These are phyloP conservation scores for Fonsecaea pugnacius DNA, from an alignment of 2,329 filamentous ascomycete genomes.

Conservation along the genomic window DNA sequence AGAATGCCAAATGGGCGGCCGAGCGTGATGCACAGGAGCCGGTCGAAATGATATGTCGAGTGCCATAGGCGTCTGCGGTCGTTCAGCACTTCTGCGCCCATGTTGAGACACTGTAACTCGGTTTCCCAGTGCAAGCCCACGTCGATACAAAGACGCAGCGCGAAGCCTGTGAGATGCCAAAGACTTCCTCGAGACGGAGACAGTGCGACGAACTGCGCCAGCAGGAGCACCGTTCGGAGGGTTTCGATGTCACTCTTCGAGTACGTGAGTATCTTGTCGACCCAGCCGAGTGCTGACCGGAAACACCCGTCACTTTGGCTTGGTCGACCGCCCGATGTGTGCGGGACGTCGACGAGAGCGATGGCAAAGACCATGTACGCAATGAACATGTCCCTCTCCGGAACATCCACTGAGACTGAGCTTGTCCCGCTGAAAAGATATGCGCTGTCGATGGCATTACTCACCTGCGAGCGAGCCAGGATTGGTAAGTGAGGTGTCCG, in stretches of 20 bases:
- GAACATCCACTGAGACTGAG: slow-evolving; percentile 21
- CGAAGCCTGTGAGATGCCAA: slow-evolving; percentile 44
- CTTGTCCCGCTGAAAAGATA: slow-evolving; percentile 34
- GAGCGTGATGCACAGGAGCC: slow-evolving; percentile 47
- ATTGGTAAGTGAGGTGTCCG: slow-evolving; percentile 44
- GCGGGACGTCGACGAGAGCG: slow-evolving; percentile 40
- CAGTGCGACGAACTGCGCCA: slow-evolving; percentile 43
- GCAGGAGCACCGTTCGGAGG: slow-evolving; percentile 40
- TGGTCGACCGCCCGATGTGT: slow-evolving; percentile 36
- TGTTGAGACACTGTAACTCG: slow-evolving; percentile 34
- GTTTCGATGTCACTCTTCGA: slow-evolving; percentile 43
- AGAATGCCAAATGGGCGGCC: slow-evolving; percentile 48
- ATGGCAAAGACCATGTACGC: slow-evolving; percentile 45
- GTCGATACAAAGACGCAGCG: slow-evolving; percentile 43
- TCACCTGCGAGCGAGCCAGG: slow-evolving; percentile 38
- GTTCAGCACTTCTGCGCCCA: slow-evolving; percentile 37
- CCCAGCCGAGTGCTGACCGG: slow-evolving; percentile 40
- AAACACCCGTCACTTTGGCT: slow-evolving; percentile 45
- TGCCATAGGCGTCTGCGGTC: slow-evolving; percentile 38
- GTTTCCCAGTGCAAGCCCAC: slow-evolving; percentile 44
- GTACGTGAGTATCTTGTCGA: slow-evolving; percentile 42
- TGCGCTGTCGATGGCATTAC: slow-evolving; percentile 38
- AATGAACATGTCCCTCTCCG: slow-evolving; percentile 40
- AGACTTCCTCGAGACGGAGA: slow-evolving; percentile 42
- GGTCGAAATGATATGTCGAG: slow-evolving; percentile 47